Conservation (phyloP, 2,329 filamentous ascomycete species). For the Pseudogymnoascus sp. region DNA sequence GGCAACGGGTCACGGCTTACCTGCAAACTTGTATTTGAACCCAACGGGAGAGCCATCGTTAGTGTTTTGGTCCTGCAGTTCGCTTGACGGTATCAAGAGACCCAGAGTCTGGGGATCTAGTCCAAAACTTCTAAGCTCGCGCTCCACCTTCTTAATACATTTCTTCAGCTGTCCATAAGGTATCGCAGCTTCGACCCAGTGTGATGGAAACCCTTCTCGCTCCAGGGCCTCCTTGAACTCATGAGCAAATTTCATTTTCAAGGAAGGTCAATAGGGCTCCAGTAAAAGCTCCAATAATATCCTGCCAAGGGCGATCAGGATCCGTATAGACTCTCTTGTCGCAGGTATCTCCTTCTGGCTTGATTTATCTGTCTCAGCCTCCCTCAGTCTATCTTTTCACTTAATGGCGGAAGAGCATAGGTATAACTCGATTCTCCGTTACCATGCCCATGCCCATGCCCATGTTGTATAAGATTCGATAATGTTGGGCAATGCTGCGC, state of each 20-base stretch:
- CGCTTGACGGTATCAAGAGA: constrained; percentile 43
- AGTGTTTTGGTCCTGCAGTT: constrained; percentile 6
- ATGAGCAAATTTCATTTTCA: constrained; percentile 76
- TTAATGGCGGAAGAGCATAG: not conserved
- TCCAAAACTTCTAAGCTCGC: constrained; percentile 63
- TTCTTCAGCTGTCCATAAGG: constrained; percentile 83
- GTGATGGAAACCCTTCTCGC: constrained; percentile 65
- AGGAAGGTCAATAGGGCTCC: not conserved
- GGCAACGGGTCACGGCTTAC: constrained; percentile 27
- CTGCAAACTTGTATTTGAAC: constrained; percentile 50
- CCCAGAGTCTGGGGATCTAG: constrained; percentile 65
- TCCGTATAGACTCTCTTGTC: not conserved
- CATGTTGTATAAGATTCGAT: no score
- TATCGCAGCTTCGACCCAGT: constrained; percentile 67
- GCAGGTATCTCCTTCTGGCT: not conserved
- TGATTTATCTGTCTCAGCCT: not conserved
- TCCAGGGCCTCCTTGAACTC: constrained; percentile 65
- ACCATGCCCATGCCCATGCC: not conserved
- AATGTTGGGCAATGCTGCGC: not conserved
- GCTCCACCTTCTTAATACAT: constrained; percentile 72
- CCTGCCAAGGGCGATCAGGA: not conserved
- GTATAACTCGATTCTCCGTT: not conserved
- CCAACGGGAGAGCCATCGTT: constrained; percentile 30
- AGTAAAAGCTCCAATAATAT: not conserved
- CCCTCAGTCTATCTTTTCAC: not conserved